These are phyloP conservation scores for Trichoderma arundinaceum DNA, from an alignment of 2,329 filamentous ascomycete genomes.

Conservation along the genomic window DNA sequence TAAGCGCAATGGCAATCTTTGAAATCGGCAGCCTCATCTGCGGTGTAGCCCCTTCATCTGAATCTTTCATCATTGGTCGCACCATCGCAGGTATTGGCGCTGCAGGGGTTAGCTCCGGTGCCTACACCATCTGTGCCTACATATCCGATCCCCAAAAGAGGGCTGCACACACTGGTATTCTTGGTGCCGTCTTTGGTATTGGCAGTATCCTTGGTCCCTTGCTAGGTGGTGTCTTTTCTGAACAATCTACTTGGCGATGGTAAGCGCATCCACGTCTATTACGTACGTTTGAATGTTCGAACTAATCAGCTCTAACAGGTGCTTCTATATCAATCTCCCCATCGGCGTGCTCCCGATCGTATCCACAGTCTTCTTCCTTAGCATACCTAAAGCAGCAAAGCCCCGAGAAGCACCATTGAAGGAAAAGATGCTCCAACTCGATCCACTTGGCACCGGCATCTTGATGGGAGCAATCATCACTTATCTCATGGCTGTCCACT, in stretches of 20 bases:
- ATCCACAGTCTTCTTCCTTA: constrained; percentile 43
- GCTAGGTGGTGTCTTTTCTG: constrained; percentile 39
- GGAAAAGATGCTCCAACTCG: constrained; percentile 49
- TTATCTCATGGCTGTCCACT: constrained; percentile 55
- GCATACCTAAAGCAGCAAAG: constrained; percentile 40
- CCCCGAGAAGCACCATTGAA: constrained; percentile 40
- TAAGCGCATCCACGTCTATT: constrained; percentile 6
- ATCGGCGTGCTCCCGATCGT: constrained; percentile 35
- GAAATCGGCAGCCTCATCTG: constrained; percentile 59
- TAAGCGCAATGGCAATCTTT: constrained; percentile 52
- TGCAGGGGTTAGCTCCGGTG: constrained; percentile 52
- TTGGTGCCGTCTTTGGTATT: constrained; percentile 37
- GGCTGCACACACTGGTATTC: constrained; percentile 37
- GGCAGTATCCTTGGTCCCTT: constrained; percentile 38
- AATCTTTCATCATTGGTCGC: constrained; percentile 52
- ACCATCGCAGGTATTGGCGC: constrained; percentile 52
- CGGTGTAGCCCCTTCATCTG: constrained; percentile 43
- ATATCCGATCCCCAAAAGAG: constrained; percentile 37
- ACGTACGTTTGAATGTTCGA: background rate
- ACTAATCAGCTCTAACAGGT: background rate
- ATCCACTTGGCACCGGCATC: constrained; percentile 40
- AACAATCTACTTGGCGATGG: constrained; percentile 40
- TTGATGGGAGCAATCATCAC: constrained; percentile 47
- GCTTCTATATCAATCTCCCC: constrained; percentile 43
- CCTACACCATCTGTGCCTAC: constrained; percentile 53